A percentile compares a stretch with the other conserved stretches of the same genome.
These are phyloP conservation scores for Hypoxylon sp. DNA, from an alignment of 2,329 filamentous ascomycete genomes.

Conservation along the genomic window DNA sequence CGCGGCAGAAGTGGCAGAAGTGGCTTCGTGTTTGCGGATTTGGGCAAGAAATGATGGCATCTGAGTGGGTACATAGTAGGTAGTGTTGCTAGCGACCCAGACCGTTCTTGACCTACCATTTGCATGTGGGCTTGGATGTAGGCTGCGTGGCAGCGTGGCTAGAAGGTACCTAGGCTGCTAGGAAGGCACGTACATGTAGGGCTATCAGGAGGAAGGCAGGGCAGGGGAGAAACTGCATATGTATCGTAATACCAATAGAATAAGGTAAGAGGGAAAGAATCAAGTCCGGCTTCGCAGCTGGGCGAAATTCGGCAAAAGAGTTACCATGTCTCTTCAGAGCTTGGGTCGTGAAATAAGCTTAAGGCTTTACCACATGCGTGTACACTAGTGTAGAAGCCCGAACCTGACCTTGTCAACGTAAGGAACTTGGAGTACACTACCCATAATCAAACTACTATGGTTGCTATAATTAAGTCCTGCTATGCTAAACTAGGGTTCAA, in stretches of 20 bases:
- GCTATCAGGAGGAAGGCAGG: background rate
- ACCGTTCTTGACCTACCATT: slow-evolving; percentile 29
- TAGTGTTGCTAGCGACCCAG: slow-evolving; percentile 34
- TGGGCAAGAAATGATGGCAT: slow-evolving; percentile 6
- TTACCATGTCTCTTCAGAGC: background rate
- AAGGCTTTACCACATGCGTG: background rate
- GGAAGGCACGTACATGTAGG: slow-evolving; percentile 6
- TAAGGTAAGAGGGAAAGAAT: background rate
- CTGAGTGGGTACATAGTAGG: slow-evolving; percentile 10
- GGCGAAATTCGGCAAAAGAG: background rate
- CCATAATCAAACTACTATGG: too few relatives aligned
- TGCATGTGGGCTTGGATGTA: slow-evolving; percentile 16
- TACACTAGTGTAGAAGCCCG: background rate
- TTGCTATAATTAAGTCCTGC: background rate
- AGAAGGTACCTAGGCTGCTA: background rate
- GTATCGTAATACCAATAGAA: background rate
- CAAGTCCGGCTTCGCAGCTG: slow-evolving; percentile 23
- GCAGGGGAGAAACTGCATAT: slow-evolving; percentile 8
- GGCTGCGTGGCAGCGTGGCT: background rate
- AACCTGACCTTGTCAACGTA: background rate
- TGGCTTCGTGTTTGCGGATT: slow-evolving; percentile 28
- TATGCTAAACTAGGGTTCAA: background rate
- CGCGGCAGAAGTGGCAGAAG: background rate
- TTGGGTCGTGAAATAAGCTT: background rate
- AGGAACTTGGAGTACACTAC: background rate